Base-by-base conservation (phyloP, 164 flowering plant genomes). In the Vitis riparia region DNA sequence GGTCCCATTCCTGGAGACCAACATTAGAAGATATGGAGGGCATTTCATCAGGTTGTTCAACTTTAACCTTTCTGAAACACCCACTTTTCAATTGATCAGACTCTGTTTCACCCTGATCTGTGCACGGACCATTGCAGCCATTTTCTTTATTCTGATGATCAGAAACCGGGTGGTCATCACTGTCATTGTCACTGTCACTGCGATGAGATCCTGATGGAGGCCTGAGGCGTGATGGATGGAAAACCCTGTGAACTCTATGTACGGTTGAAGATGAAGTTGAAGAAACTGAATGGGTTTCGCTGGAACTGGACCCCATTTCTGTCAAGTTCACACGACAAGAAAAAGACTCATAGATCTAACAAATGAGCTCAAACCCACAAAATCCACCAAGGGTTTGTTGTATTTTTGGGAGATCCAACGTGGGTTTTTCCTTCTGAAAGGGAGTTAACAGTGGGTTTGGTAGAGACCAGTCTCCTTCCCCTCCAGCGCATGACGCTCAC, bases 401-500 rank as follows among this genome's bases (percentile, higher is more conserved):
- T 37, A 3, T 37, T 37, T 23, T 37, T 37, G 44, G 44, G 7
- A 37, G 44, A 37, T 37, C 44, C 44, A 37, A 37, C 2, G 27
- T 23, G 27, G 44, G 44, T 3, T 3, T 37, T 37, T 37, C 7
- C 44, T 3, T 37, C 6, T 37, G 7, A 37, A 37, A 37, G 7
- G 44, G 2, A 37, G 44, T 6, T 37, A 37, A 37, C 7, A 37
- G 44, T 37, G 44, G 7, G 44, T 37, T 37, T 37, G 7, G 44
- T 37, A 97, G 89, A 27, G 94, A 84, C 47, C 99, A 93, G 73
- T 93, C 98, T 83, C 93, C 93, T 59, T 98, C 99, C 29, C 98
- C 99, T 50, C 90, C 97, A 70, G 90, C 59, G 59, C 99, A 98
- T 95, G 71, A 74, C 81, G 75, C 63, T 56, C 61, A 65, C 23